Evolutionary conservation across 2,329 filamentous ascomycete species (phyloP), one percentile per base, ranked within the genome.

Genomic region (Claviceps monticola): DNA sequence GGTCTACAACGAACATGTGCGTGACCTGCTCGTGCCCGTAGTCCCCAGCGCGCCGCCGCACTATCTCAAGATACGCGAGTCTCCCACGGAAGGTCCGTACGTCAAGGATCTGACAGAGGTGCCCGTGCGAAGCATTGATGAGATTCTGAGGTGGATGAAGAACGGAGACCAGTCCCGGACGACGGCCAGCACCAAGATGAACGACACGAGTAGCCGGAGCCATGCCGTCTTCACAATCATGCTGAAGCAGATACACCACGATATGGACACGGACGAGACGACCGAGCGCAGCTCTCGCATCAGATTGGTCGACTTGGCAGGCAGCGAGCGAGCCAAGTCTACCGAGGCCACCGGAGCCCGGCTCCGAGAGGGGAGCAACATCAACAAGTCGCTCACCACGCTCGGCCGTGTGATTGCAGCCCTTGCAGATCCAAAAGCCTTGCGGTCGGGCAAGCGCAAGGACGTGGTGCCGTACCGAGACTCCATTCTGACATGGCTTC

Each of bases 1-100:
- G 66, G 93, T 98, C 55, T 98, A 98, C 78, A 98, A 98, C 69
- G 93, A 98, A 71, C 93, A 97, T 68, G 93, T 98, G 48, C 87
- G 93, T 53, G 93, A 98, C 64, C 74, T 98, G 38, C 79, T 98
- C 46, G 85, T 89, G 0, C 87, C 90, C 11, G 78, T 85, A 29
- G 63, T 72, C 9, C 72, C 76, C 4, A 85, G 82, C 52, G 85
- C 86, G 56, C 76, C 86, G 5, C 87, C 90, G 1, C 84, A 94
- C 64, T 96, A 97, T 66, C 84, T 98, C 61, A 96, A 96, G 70
- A 95, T 98, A 62, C 84, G 93, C 62, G 93, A 98, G 71, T 95
- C 88, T 17, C 91, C 90, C 17, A 89, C 83, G 29, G 91, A 97
- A 59, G 93, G 93, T 0, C 91, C 94, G 6, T 98, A 98, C 63